Conservation (phyloP, 2,329 filamentous ascomycete species). For the Colletotrichum sp. region DNA sequence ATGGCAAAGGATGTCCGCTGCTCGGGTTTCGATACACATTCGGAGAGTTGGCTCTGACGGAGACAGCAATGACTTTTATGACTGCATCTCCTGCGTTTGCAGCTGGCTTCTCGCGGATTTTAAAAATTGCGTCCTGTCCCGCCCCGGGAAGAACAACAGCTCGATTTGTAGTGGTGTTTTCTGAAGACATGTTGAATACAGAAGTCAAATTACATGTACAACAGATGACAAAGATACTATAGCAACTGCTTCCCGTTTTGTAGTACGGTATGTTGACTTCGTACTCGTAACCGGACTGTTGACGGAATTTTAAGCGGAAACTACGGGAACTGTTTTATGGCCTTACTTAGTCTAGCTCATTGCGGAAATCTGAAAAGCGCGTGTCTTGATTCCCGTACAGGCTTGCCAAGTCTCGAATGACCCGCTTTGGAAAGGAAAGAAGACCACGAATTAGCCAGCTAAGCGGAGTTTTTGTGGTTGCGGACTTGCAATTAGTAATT, state of each 20-base stretch:
- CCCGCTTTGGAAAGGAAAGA: not conserved
- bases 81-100: not conserved
- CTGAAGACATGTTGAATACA: not conserved
- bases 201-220: not conserved
- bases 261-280: not conserved
- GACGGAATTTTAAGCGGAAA: not conserved
- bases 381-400: not conserved
- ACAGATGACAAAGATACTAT: not conserved
- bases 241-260: not conserved
- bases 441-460: not conserved
- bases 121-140: not conserved
- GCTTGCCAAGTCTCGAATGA: not conserved
- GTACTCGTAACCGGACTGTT: not conserved
- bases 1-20: conserved; percentile 24
- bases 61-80: not conserved
- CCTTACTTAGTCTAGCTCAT: not conserved
- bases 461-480: not conserved
- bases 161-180: not conserved
- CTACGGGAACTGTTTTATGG: not conserved
- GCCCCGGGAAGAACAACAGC: not conserved
- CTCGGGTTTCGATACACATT: not conserved
- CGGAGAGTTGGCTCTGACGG: not conserved
- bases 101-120: not conserved
- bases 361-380: not conserved
- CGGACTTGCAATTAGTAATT: not conserved